Conservation (phyloP, 2,329 filamentous ascomycete genomes). For the Ascochyta clinopodiicola region DNA sequence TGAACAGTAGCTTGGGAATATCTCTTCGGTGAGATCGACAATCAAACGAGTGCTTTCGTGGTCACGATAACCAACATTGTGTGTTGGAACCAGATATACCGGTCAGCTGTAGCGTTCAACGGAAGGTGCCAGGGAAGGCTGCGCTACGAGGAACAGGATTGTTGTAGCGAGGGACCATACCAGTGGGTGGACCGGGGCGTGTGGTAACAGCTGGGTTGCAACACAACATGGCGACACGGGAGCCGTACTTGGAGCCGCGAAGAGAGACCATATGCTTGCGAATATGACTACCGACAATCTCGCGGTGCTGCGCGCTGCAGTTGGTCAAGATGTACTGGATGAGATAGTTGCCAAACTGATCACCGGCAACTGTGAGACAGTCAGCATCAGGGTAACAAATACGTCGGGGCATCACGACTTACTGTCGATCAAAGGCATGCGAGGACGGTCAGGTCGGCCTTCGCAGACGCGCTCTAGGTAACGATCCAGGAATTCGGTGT, state of each 20-base stretch:
- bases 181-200: constrained; percentile 83
- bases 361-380: constrained; percentile 73
- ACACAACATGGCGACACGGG: constrained; percentile 97
- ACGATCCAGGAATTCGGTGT: constrained; percentile 84
- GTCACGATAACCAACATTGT: constrained; percentile 40
- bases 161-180: constrained; percentile 53
- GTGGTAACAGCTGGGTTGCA: constrained; percentile 91
- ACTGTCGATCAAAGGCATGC: constrained; percentile 96
- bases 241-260: constrained; percentile 97
- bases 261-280: constrained; percentile 99
- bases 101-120: constrained; percentile 23
- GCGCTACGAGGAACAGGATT: constrained; percentile 32
- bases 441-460: constrained; percentile 85
- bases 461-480: constrained; percentile 96
- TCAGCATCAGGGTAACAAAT: constrained; percentile 19
- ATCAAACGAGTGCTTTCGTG: constrained; percentile 33
- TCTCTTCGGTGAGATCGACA: constrained; percentile 43
- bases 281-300: constrained; percentile 91
- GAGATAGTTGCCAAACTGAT: constrained; percentile 98
- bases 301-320: constrained; percentile 84
- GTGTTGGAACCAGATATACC: constrained; percentile 28
- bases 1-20: constrained; percentile 41
- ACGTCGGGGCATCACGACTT: constrained; percentile 38
- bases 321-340: constrained; percentile 97
- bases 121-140: constrained; percentile 37